Conservation (phyloP, 306 rosid species). For the Macrotyloma uniflorum region DNA sequence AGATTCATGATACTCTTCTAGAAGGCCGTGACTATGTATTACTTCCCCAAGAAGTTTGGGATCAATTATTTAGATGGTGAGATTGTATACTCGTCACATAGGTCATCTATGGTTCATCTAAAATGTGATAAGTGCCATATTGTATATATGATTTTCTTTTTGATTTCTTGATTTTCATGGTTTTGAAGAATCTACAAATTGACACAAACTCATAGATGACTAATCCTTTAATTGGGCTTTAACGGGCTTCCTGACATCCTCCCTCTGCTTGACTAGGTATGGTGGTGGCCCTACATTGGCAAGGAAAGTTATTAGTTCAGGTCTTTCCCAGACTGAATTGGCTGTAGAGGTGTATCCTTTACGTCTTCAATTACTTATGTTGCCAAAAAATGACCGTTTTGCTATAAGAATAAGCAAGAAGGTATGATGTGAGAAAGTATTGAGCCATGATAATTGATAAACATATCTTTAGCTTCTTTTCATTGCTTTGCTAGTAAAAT, state of each 20-base stretch:
- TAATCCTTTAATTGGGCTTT: slow-evolving; percentile 26
- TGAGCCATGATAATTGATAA: slow-evolving; percentile 34
- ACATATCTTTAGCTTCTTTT: slow-evolving; percentile 33
- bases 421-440: slow-evolving; percentile 54
- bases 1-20: slow-evolving; percentile 79
- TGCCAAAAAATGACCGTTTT: slow-evolving; percentile 77
- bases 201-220: slow-evolving; percentile 1
- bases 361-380: slow-evolving; percentile 84
- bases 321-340: slow-evolving; percentile 87
- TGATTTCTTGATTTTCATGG: slow-evolving; percentile 30
- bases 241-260: background rate
- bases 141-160: background rate
- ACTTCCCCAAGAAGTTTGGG: slow-evolving; percentile 94
- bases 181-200: slow-evolving; percentile 3
- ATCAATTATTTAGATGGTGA: slow-evolving; percentile 75
- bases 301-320: slow-evolving; percentile 83
- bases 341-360: slow-evolving; percentile 96
- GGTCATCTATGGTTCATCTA: slow-evolving; percentile 31
- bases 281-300: slow-evolving; percentile 94
- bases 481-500: slow-evolving; percentile 29
- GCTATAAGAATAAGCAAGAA: slow-evolving; percentile 92
- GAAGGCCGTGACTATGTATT: slow-evolving; percentile 98
- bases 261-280: slow-evolving; percentile 62
- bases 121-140: slow-evolving; percentile 17
- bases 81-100: slow-evolving; percentile 36